These are phyloP conservation scores for Candida arabinofermentans DNA, from an alignment of 805 yeast genomes.

Conservation along the genomic window DNA sequence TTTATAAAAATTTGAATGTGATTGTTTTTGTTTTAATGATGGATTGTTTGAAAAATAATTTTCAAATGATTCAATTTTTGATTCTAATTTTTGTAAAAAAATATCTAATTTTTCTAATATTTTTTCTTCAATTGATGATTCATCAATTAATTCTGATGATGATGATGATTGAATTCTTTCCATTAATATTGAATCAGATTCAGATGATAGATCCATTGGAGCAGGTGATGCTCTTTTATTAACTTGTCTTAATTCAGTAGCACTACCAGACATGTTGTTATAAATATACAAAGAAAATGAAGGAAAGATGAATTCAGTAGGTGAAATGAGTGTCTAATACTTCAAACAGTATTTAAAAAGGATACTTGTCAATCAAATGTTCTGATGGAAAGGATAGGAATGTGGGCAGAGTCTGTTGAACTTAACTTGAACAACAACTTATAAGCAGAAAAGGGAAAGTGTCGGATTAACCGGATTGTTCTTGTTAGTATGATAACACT, in stretches of 20 bases:
- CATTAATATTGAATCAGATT: constrained; percentile 15
- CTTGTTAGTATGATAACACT: too few relatives aligned
- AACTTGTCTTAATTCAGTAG: neutral
- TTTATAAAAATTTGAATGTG: constrained; percentile 22
- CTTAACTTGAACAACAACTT: too few relatives aligned
- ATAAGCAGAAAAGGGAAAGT: too few relatives aligned
- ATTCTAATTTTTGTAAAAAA: constrained; percentile 26
- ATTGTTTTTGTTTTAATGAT: constrained; percentile 9
- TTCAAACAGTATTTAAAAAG: too few relatives aligned
- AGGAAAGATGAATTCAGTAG: neutral
- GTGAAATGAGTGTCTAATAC: too few relatives aligned
- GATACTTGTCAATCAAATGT: too few relatives aligned
- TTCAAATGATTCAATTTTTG: constrained; percentile 26
- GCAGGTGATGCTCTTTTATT: neutral
- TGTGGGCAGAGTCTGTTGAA: too few relatives aligned
- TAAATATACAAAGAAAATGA: neutral
- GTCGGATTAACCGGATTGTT: too few relatives aligned
- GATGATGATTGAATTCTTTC: constrained; percentile 12
- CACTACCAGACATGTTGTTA: too few relatives aligned
- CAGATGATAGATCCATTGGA: neutral
- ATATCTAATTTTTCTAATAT: constrained; percentile 27
- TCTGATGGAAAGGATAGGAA: too few relatives aligned
- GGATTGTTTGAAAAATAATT: constrained; percentile 22
- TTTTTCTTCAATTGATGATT: constrained; percentile 24
- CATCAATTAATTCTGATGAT: constrained; percentile 4